phyloP scores from a whole-genome alignment of 2,329 filamentous ascomycete genomes.

The Microdochium nivale region DNA sequence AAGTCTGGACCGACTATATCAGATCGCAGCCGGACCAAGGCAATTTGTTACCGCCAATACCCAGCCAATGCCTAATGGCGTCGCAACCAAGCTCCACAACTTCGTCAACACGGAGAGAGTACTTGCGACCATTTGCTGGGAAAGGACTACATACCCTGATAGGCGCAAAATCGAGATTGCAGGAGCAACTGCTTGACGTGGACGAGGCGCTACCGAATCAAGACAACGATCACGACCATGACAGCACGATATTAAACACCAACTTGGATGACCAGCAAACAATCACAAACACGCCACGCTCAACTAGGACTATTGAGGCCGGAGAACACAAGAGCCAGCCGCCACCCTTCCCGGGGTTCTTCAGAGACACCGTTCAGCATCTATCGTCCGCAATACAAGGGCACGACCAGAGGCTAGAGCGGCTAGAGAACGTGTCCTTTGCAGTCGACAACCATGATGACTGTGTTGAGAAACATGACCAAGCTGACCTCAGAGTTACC shows the following conservation, averaged over 20 bases:
- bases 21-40: conserved; percentile 27
- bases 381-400: conserved; percentile 45
- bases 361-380: conserved; percentile 30
- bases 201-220: conserved; percentile 10
- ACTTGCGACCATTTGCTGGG: conserved; percentile 46
- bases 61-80: conserved; percentile 39
- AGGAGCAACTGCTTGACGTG: conserved; percentile 22
- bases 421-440: conserved; percentile 63
- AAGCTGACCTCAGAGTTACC: conserved; percentile 56
- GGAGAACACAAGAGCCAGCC: conserved; percentile 10
- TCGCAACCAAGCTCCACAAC: conserved; percentile 46
- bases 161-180: conserved; percentile 23
- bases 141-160: conserved; percentile 46
- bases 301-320: conserved; percentile 12
- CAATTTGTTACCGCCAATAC: conserved; percentile 33
- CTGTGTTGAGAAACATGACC: conserved; percentile 58
- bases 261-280: conserved; percentile 17
- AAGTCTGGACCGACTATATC: conserved; percentile 38
- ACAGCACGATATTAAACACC: conserved; percentile 8
- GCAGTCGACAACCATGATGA: conserved; percentile 59
- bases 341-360: conserved; percentile 12
- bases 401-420: conserved; percentile 57
- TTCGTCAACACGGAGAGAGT: conserved; percentile 39
- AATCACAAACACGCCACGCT: conserved; percentile 21
- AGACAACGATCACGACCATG: conserved; percentile 10